Percentiles rank a stretch among this genome's conserved stretches.
These are phyloP conservation scores for Centella asiatica DNA, from an alignment of 129 eudicot genomes.

Conservation along the genomic window DNA sequence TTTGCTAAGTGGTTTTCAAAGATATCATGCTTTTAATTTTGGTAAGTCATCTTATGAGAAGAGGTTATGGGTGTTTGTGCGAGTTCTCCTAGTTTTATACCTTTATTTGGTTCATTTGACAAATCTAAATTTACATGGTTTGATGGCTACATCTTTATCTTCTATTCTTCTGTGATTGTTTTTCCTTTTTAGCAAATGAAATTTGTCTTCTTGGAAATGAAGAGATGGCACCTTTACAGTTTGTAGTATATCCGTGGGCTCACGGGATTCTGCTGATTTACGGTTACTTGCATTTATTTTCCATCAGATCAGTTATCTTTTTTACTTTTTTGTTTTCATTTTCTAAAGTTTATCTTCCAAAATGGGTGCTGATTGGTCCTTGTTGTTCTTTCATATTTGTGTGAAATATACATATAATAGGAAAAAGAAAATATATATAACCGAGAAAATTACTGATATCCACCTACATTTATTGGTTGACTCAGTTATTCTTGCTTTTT, in stretches of 20 bases:
- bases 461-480: background rate
- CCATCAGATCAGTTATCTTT: background rate
- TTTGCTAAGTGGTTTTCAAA: no score
- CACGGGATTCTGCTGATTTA: constrained; percentile 41
- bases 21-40: no score
- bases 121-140: background rate
- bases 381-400: constrained; percentile 24
- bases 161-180: background rate
- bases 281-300: constrained; percentile 20
- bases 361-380: constrained; percentile 14
- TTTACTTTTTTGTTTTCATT: background rate
- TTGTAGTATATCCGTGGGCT: constrained; percentile 9
- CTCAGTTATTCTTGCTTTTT: background rate
- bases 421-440: background rate
- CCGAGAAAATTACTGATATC: background rate
- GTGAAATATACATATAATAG: constrained; percentile 25
- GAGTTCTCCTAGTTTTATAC: background rate
- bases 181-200: background rate
- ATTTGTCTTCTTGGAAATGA: background rate
- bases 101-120: background rate
- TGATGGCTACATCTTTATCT: background rate
- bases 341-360: constrained; percentile 15
- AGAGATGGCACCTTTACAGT: background rate
- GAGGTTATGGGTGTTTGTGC: background rate
- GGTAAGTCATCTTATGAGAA: background rate